phyloP scores from a whole-genome alignment of 2,329 filamentous ascomycete genomes.

The Diplocarpon rosae region DNA sequence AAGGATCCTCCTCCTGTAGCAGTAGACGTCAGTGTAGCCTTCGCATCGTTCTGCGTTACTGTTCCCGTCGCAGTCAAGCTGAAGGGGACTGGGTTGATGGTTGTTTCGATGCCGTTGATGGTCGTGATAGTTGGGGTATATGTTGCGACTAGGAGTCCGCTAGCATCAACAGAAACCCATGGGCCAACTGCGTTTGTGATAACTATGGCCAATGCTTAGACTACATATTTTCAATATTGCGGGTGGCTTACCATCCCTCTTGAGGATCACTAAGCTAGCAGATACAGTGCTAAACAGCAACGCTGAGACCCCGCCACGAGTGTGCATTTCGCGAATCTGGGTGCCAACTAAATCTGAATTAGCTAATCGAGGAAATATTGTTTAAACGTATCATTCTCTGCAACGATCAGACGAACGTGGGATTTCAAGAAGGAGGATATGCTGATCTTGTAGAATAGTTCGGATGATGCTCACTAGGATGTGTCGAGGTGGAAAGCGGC shows the following conservation, averaged over 20 bases:
- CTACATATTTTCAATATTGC: background rate
- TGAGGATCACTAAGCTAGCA: background rate
- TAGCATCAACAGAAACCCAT: constrained; percentile 23
- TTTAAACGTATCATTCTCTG: too few relatives aligned
- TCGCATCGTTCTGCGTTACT: constrained; percentile 9
- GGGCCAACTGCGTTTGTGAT: constrained; percentile 4
- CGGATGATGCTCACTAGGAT: background rate
- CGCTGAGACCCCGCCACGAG: background rate
- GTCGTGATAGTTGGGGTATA: constrained; percentile 20
- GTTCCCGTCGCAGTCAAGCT: constrained; percentile 15
- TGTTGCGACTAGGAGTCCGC: constrained; percentile 18
- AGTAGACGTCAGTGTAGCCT: constrained; percentile 11
- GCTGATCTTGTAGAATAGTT: too few relatives aligned
- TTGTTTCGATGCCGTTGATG: constrained; percentile 18
- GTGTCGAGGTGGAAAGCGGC: background rate
- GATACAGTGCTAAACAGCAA: constrained; percentile 1
- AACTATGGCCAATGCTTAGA: background rate
- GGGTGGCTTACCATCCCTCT: background rate
- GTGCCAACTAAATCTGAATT: background rate
- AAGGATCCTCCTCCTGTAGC: constrained; percentile 21
- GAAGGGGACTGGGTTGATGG: constrained; percentile 15
- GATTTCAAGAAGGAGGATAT: too few relatives aligned
- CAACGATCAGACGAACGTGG: too few relatives aligned
- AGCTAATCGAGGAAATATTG: too few relatives aligned
- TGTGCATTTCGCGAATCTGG: background rate